phyloP scores from a whole-genome alignment of 306 rosid genomes.

The Sphenostylis stenocarpa region DNA sequence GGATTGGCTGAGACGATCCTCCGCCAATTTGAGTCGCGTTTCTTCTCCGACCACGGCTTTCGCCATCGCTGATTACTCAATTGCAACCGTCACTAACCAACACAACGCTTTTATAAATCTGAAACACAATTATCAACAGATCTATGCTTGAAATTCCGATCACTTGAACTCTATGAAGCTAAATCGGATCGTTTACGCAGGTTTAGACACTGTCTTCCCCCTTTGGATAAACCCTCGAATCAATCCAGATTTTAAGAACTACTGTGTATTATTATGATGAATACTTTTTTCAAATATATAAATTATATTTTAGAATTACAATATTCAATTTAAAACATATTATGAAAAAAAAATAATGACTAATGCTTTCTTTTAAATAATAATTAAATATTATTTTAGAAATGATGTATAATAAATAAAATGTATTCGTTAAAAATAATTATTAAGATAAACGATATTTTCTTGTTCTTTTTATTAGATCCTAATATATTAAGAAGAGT shows the following conservation, averaged over 20 bases:
- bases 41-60: slow-evolving; percentile 88
- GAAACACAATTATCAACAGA: background rate
- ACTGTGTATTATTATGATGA: too few relatives aligned
- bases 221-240: background rate
- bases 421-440: too few relatives aligned
- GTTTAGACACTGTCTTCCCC: background rate
- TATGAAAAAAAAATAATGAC: too few relatives aligned
- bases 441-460: too few relatives aligned
- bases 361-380: too few relatives aligned
- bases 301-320: too few relatives aligned
- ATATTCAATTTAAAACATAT: too few relatives aligned
- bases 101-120: background rate
- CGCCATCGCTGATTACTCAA: slow-evolving; percentile 54
- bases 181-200: background rate
- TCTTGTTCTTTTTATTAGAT: too few relatives aligned
- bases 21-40: slow-evolving; percentile 59
- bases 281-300: too few relatives aligned
- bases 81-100: background rate
- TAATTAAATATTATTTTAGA: too few relatives aligned
- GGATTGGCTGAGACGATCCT: slow-evolving; percentile 74
- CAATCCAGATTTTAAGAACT: background rate
- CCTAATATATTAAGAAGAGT: too few relatives aligned
- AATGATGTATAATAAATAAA: too few relatives aligned
- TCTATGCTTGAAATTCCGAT: background rate
- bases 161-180: background rate